Conservation (phyloP, 2,329 filamentous ascomycete genomes). For the Sporothrix curviconia region DNA sequence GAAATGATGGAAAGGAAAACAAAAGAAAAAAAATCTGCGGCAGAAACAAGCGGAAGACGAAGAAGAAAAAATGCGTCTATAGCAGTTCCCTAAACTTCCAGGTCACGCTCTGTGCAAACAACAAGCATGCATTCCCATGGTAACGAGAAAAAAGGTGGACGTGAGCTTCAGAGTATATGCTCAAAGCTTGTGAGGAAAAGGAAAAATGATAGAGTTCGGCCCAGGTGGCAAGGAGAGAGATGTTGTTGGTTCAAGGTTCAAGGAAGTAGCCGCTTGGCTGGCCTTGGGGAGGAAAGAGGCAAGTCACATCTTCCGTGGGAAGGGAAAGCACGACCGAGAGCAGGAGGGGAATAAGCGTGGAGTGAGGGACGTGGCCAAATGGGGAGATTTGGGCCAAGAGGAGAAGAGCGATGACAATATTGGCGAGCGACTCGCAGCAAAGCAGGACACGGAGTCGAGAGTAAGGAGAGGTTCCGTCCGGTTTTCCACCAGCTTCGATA, state of each 20-base stretch:
- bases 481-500: conserved; percentile 14
- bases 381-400: background rate
- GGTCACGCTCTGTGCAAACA: background rate
- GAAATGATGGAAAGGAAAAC: background rate
- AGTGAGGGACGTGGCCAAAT: background rate
- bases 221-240: background rate
- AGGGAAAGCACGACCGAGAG: background rate
- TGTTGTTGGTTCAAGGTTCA: background rate
- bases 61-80: background rate
- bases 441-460: conserved; percentile 3
- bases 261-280: conserved; percentile 6
- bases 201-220: background rate
- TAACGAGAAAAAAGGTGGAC: background rate
- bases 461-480: background rate
- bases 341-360: background rate
- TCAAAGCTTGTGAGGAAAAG: background rate
- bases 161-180: too few species aligned
- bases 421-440: conserved; percentile 4
- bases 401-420: background rate
- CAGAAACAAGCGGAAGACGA: too few species aligned
- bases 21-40: background rate
- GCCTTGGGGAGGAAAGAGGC: conserved; percentile 6
- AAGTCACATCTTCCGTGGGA: conserved; percentile 8
- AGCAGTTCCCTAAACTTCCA: background rate
- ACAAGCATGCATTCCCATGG: background rate